A percentile compares a stretch with the other conserved stretches of the same genome.
Evolutionary conservation across 1,284 basidiomycete species (phyloP).

Genomic region (Quambalaria eucalypti): DNA sequence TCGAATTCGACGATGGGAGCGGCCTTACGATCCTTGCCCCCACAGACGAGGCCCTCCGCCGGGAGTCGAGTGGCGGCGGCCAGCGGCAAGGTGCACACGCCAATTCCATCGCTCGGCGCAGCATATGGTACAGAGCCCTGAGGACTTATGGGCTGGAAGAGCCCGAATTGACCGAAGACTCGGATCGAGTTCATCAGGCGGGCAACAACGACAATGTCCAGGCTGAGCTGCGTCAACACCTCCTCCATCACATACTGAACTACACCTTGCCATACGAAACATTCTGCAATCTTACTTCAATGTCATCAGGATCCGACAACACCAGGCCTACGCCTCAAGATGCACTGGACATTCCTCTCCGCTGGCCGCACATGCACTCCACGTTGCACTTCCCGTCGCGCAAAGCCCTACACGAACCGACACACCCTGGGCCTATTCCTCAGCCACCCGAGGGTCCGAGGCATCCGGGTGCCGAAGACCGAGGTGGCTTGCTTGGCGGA

Average conservation of each 20-base stretch:
- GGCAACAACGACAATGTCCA: slow-evolving; percentile 58
- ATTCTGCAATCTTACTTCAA: not conserved
- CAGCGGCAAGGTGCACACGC: too few species aligned
- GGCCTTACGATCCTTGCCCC: slow-evolving; percentile 84
- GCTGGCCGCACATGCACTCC: slow-evolving; percentile 20
- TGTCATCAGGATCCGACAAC: slow-evolving; percentile 15
- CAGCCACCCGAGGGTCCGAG: slow-evolving; percentile 20
- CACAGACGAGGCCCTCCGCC: slow-evolving; percentile 57
- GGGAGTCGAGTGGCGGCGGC: too few species aligned
- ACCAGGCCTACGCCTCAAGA: slow-evolving; percentile 50
- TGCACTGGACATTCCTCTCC: not conserved
- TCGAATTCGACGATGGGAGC: slow-evolving; percentile 48
- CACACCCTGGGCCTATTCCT: slow-evolving; percentile 41
- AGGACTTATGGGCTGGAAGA: not conserved
- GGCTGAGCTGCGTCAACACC: slow-evolving; percentile 71
- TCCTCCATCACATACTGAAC: slow-evolving; percentile 92
- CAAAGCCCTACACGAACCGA: slow-evolving; percentile 63
- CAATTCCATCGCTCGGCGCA: slow-evolving; percentile 2
- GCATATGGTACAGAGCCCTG: not conserved
- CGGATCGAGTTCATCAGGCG: not conserved
- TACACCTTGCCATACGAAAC: slow-evolving; percentile 55
- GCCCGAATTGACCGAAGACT: not conserved
- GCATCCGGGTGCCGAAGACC: slow-evolving; percentile 37
- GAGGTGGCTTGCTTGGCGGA: slow-evolving; percentile 64
- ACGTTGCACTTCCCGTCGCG: slow-evolving; percentile 60